phyloP scores from a whole-genome alignment of 257 asterid genomes.

The Salvia miltiorrhiza region DNA sequence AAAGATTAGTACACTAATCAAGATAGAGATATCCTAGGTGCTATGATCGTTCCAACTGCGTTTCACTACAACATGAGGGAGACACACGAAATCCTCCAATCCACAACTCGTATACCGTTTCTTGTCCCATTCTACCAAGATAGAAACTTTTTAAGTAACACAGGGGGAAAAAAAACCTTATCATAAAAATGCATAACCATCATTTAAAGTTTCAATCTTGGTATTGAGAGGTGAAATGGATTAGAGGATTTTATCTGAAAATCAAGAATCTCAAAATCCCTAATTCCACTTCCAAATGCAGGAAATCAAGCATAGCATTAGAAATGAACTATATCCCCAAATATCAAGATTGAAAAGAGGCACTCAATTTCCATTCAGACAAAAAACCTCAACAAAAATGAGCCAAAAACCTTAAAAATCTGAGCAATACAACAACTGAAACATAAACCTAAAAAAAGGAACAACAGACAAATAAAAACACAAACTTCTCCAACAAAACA shows the following conservation, averaged over 20 bases:
- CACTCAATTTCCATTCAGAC: background rate
- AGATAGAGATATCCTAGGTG: too few relatives aligned
- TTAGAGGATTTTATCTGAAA: background rate
- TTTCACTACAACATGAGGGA: too few relatives aligned
- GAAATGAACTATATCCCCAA: background rate
- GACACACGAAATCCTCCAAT: background rate
- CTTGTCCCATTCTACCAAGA: background rate
- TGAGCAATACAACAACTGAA: background rate
- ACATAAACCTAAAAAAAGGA: background rate
- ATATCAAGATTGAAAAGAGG: background rate
- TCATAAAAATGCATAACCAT: background rate
- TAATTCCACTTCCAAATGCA: conserved; percentile 5
- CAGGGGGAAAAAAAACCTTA: background rate
- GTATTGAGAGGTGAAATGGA: background rate
- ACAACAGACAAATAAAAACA: background rate
- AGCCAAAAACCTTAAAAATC: background rate
- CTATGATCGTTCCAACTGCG: too few relatives aligned
- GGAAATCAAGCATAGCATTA: background rate
- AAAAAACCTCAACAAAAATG: background rate
- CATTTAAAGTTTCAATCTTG: background rate
- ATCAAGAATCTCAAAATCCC: background rate
- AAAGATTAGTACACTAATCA: too few relatives aligned
- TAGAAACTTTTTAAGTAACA: background rate
- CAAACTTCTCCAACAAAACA: background rate
- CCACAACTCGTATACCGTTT: background rate